Evolutionary conservation across 1,284 basidiomycete species (phyloP).

Genomic region (Sanghuangporus weigelae): DNA sequence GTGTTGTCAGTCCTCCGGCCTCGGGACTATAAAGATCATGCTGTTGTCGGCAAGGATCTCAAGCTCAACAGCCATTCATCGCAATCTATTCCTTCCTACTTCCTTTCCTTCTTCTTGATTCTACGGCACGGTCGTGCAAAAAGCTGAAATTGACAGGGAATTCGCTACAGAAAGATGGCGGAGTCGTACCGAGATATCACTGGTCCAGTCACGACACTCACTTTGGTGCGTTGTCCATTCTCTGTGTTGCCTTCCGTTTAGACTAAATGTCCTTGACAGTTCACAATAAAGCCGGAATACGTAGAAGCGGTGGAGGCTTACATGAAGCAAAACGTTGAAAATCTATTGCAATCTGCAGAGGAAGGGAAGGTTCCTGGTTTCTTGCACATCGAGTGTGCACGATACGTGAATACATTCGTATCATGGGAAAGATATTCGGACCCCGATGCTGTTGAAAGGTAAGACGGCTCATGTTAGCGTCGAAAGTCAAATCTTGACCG

Average conservation of each 20-base stretch:
- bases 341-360: neutral
- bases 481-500: neutral
- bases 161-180: neutral
- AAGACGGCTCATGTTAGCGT: neutral
- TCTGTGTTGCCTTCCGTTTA: neutral
- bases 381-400: neutral
- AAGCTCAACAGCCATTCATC: too few species aligned
- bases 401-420: neutral
- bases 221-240: neutral
- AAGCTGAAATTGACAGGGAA: neutral
- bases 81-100: neutral
- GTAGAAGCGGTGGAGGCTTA: neutral
- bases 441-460: neutral
- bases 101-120: neutral
- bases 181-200: neutral
- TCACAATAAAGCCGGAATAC: neutral
- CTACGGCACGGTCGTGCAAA: neutral
- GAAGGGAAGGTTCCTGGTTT: neutral
- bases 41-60: neutral
- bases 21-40: neutral
- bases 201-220: neutral
- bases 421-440: conserved; percentile 1
- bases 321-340: neutral
- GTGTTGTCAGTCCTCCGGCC: neutral
- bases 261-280: neutral